Evolutionary conservation across 2,329 filamentous ascomycete species (phyloP).

Genomic region (Pestalotiopsis sp.): DNA sequence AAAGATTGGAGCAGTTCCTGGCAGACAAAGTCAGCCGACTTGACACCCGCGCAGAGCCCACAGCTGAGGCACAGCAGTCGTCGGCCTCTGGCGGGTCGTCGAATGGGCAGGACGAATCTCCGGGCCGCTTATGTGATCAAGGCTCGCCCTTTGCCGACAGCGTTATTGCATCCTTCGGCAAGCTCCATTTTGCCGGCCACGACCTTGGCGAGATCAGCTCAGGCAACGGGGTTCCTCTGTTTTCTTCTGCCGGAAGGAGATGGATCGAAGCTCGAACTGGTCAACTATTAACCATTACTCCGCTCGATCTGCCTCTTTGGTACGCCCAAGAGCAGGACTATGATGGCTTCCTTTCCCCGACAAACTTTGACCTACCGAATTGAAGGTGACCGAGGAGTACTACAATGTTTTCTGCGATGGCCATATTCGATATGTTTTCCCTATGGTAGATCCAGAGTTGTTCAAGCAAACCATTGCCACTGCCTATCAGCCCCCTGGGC

Average conservation of each 20-base stretch:
- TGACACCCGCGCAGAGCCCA: not conserved
- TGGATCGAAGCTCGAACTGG: constrained; percentile 51
- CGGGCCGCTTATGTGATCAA: constrained; percentile 6
- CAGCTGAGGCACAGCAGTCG: not conserved
- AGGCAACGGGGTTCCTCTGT: constrained; percentile 49
- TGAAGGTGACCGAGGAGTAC: constrained; percentile 28
- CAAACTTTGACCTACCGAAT: constrained; percentile 34
- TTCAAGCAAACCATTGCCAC: constrained; percentile 45
- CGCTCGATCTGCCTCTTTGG: constrained; percentile 17
- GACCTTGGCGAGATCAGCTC: constrained; percentile 48
- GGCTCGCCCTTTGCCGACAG: not conserved
- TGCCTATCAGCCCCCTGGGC: constrained; percentile 40
- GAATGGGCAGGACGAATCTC: not conserved
- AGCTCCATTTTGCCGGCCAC: constrained; percentile 48
- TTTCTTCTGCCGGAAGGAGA: constrained; percentile 46
- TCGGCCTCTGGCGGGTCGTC: not conserved
- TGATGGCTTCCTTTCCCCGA: not conserved
- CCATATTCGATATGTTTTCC: constrained; percentile 46
- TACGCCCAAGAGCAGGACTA: constrained; percentile 4
- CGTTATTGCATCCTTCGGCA: constrained; percentile 25
- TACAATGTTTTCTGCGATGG: constrained; percentile 33
- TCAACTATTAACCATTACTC: constrained; percentile 29
- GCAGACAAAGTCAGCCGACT: not conserved
- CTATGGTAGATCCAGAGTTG: constrained; percentile 46
- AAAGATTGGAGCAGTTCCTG: constrained; percentile 4